These are phyloP conservation scores for Termitomyces eurrhizus DNA, from an alignment of 768 basidiomycete genomes.

Conservation along the genomic window DNA sequence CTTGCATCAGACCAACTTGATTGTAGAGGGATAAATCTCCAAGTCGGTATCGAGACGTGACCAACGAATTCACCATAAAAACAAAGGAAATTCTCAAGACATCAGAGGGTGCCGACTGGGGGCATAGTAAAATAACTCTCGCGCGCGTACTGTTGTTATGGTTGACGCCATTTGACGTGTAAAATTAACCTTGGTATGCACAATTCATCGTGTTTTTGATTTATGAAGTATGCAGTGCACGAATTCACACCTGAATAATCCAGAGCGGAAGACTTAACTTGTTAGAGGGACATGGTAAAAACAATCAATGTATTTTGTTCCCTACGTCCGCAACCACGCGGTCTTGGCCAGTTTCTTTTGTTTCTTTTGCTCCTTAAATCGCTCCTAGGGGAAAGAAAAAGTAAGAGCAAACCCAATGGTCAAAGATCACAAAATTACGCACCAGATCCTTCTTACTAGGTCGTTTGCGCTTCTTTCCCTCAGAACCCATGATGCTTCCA, in stretches of 20 bases:
- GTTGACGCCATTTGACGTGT: too few species aligned
- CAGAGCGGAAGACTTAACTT: neutral
- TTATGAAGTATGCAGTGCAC: neutral
- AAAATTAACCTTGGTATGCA: too few species aligned
- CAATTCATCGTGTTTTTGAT: neutral
- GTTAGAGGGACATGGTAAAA: neutral
- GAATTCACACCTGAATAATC: neutral
- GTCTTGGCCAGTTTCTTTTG: slow-evolving; percentile 85
- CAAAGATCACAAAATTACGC: slow-evolving; percentile 22
- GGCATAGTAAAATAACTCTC: too few species aligned
- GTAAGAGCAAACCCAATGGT: slow-evolving; percentile 11
- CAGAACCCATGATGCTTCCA: slow-evolving; percentile 34
- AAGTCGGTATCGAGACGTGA: too few species aligned
- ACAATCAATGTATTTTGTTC: neutral
- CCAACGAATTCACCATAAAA: too few species aligned
- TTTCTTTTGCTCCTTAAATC: slow-evolving; percentile 79
- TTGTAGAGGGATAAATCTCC: too few species aligned
- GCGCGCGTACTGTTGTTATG: too few species aligned
- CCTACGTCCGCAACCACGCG: slow-evolving; percentile 75
- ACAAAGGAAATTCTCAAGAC: too few species aligned
- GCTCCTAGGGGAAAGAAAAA: slow-evolving; percentile 46
- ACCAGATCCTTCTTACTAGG: slow-evolving; percentile 85
- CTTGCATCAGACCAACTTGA: too few species aligned
- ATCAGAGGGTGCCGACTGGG: too few species aligned
- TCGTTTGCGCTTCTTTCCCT: slow-evolving; percentile 70